phyloP scores from a whole-genome alignment of 1,139 yeast genomes.

The Kurtzmaniella quercitrusa region DNA sequence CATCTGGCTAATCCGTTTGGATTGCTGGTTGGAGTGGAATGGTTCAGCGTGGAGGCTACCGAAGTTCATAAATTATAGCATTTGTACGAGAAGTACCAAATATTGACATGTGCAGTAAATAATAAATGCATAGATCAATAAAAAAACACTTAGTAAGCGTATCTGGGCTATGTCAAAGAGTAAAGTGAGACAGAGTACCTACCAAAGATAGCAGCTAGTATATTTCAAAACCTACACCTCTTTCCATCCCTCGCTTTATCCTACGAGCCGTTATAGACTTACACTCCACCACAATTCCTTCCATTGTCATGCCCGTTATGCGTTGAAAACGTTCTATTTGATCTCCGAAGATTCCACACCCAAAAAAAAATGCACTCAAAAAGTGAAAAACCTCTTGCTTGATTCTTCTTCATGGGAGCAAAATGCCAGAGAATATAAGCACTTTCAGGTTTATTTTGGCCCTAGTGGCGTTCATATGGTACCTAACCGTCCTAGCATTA shows the following conservation, averaged over 20 bases:
- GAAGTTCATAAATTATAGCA: conserved; percentile 20
- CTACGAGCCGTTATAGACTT: too few relatives aligned
- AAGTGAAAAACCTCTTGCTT: background rate
- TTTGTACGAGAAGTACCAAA: background rate
- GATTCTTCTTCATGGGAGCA: background rate
- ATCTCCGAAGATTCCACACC: background rate
- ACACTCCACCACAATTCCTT: too few relatives aligned
- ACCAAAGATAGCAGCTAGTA: too few relatives aligned
- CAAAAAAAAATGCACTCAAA: background rate
- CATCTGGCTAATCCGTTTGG: conserved; percentile 42
- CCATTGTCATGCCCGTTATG: background rate
- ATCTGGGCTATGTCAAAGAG: too few relatives aligned
- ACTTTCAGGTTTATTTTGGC: background rate
- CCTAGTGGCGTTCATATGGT: conserved; percentile 34
- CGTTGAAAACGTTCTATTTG: background rate
- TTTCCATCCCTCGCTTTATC: too few relatives aligned
- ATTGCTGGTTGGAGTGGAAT: conserved; percentile 42
- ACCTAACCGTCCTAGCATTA: conserved; percentile 36
- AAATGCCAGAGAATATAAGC: background rate
- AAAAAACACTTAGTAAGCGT: too few relatives aligned
- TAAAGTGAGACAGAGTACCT: too few relatives aligned
- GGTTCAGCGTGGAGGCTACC: conserved; percentile 48
- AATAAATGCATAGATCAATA: too few relatives aligned
- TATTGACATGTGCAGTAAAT: background rate
- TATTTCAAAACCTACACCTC: too few relatives aligned